These are phyloP conservation scores for Byssothecium circinans DNA, from an alignment of 2,329 filamentous ascomycete species.

Conservation along the genomic window DNA sequence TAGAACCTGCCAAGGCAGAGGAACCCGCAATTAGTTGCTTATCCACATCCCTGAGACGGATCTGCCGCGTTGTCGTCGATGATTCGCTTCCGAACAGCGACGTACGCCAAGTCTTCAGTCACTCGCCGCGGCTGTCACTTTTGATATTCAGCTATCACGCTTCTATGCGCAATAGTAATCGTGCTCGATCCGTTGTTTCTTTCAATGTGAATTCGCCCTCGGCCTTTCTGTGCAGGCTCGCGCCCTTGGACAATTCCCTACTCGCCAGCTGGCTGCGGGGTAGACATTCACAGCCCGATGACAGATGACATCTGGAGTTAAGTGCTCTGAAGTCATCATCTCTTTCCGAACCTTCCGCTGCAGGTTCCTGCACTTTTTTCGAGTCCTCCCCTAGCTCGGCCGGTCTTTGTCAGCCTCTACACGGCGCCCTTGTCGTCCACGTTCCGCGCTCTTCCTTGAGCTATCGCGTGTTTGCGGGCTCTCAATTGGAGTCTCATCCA, in stretches of 20 bases:
- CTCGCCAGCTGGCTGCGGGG: constrained; percentile 6
- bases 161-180: neutral
- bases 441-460: constrained; percentile 27
- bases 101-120: neutral
- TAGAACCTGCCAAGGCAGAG: no score
- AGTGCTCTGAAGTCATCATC: constrained; percentile 22
- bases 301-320: constrained; percentile 24
- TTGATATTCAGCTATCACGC: neutral
- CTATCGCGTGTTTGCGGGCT: constrained; percentile 8
- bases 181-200: neutral
- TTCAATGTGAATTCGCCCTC: neutral
- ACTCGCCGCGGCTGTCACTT: neutral
- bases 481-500: constrained; percentile 11
- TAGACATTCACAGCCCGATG: no score
- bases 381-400: constrained; percentile 6
- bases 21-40: no score
- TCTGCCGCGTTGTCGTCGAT: neutral
- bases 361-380: constrained; percentile 22
- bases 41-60: neutral
- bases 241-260: neutral
- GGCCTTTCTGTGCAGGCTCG: neutral
- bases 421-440: constrained; percentile 17
- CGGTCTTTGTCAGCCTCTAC: constrained; percentile 3
- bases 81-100: neutral
- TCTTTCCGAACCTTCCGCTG: neutral